Base-by-base conservation (phyloP, 2,329 filamentous ascomycete species). In the Fusarium acutatum region DNA sequence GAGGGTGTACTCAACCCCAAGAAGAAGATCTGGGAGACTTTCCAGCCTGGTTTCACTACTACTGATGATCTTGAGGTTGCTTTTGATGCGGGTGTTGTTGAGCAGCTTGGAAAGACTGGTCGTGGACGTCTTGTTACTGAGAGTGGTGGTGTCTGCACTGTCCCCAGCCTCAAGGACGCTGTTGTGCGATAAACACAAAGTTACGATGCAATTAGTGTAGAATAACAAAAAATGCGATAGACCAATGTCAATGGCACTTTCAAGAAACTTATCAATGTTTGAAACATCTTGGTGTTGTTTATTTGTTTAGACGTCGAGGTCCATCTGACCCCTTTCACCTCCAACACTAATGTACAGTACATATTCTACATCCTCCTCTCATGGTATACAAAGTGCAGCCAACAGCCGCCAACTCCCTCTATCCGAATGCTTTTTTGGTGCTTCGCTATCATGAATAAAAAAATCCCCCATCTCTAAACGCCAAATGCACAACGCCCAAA, bases 1-100 rank as follows among this genome's bases (percentile, higher is more conserved):
- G 96, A 99, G 88, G 92, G 92, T 71, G 90, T 96, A 58, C 88
- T 99, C 65, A 99, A 98, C 88, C 96, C 96, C 66, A 99, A 99
- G 92, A 99, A 98, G 91, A 98, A 98, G 91, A 87, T 98, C 70
- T 98, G 96, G 95, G 96, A 99, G 88, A 94, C 89, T 15, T 94
- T 97, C 84, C 96, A 98, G 88, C 95, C 95, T 3, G 96, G 96
- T 0, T 98, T 98, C 85, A 97, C 94, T 35, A 99, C 96, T 13
- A 97, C 93, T 3, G 92, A 92, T 13, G 84, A 83, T 52, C 87
- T 96, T 58, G 93, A 95, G 83, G 96, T 97, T 40, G 95, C 89
- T 0, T 99, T 98, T 81, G 93, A 98, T 79, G 93, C 93, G 7
- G 88, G 84, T 49, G 91, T 87, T 50, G 94, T 97, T 40, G 92